These are phyloP conservation scores for Schoenoplectus tabernaemontani DNA, from an alignment of 202 grass and related monocot genomes.

Conservation along the genomic window DNA sequence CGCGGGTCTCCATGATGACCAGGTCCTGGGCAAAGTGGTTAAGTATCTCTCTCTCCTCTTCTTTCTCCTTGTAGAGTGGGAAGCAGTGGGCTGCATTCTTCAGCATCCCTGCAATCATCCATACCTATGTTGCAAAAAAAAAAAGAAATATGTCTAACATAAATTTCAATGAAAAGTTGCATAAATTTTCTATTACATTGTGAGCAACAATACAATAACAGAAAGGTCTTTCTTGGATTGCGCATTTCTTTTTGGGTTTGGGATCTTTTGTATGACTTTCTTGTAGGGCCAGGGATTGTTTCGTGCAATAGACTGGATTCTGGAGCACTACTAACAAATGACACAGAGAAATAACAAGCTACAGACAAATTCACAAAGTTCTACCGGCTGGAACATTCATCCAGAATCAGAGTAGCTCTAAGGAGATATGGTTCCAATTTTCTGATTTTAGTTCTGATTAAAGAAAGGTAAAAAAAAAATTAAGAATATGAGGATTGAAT, in stretches of 20 bases:
- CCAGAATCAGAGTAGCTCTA: not conserved
- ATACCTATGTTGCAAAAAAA: constrained; percentile 50
- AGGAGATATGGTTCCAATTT: not conserved
- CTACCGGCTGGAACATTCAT: not conserved
- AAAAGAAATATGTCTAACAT: constrained; percentile 12
- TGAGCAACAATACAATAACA: not conserved
- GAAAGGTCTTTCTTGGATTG: not conserved
- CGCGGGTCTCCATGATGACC: constrained; percentile 90
- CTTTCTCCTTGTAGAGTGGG: constrained; percentile 86
- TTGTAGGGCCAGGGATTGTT: not conserved
- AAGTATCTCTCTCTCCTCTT: constrained; percentile 92
- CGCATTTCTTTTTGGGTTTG: not conserved
- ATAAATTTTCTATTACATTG: not conserved
- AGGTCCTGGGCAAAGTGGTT: constrained; percentile 90
- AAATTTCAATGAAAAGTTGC: not conserved
- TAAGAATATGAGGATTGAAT: not conserved
- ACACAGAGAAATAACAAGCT: not conserved
- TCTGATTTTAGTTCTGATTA: not conserved
- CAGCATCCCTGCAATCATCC: constrained; percentile 80
- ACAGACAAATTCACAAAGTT: not conserved
- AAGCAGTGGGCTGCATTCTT: constrained; percentile 94
- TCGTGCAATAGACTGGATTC: not conserved
- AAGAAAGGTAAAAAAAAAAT: not conserved
- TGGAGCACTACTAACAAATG: not conserved
- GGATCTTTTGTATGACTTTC: not conserved